phyloP scores from a whole-genome alignment of 306 rosid species.

The Rubus idaeus region DNA sequence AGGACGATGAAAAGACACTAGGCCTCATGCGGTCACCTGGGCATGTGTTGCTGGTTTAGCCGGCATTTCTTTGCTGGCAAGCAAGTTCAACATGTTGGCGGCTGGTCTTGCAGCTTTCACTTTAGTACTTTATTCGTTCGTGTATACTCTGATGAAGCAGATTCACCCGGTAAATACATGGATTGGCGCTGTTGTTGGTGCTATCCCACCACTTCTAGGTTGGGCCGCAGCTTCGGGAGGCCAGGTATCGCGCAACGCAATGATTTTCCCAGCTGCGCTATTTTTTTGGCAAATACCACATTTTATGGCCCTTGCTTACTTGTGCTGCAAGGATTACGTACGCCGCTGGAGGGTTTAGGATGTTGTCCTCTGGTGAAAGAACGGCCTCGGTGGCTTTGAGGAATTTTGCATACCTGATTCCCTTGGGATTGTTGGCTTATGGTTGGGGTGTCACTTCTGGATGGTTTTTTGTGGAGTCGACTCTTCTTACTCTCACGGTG shows the following conservation, averaged over 20 bases:
- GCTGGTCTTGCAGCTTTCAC: slow-evolving; percentile 97
- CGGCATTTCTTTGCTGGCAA: slow-evolving; percentile 75
- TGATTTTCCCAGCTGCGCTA: slow-evolving; percentile 90
- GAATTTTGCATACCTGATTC: too few relatives aligned
- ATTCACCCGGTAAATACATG: slow-evolving; percentile 95
- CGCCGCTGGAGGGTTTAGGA: slow-evolving; percentile 68
- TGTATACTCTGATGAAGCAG: slow-evolving; percentile 91
- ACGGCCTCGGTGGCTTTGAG: too few relatives aligned
- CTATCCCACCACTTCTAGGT: slow-evolving; percentile 13
- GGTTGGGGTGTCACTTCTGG: too few relatives aligned
- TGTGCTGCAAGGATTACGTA: slow-evolving; percentile 17
- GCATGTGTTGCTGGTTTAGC: slow-evolving; percentile 72
- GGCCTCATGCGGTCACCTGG: slow-evolving; percentile 69
- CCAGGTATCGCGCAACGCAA: slow-evolving; percentile 54
- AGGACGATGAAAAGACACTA: slow-evolving; percentile 71
- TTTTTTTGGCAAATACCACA: slow-evolving; percentile 97
- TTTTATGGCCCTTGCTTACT: slow-evolving; percentile 94
- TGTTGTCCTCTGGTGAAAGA: too few relatives aligned
- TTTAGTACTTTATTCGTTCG: slow-evolving; percentile 76
- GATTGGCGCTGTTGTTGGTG: slow-evolving; percentile 15
- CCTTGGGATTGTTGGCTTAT: too few relatives aligned
- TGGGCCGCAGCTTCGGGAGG: slow-evolving; percentile 76
- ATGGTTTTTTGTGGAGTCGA: too few relatives aligned
- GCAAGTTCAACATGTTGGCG: slow-evolving; percentile 92
- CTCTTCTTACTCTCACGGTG: too few relatives aligned